Evolutionary conservation across 2,329 filamentous ascomycete genomes (phyloP).

Genomic region (Cercospora beticola): DNA sequence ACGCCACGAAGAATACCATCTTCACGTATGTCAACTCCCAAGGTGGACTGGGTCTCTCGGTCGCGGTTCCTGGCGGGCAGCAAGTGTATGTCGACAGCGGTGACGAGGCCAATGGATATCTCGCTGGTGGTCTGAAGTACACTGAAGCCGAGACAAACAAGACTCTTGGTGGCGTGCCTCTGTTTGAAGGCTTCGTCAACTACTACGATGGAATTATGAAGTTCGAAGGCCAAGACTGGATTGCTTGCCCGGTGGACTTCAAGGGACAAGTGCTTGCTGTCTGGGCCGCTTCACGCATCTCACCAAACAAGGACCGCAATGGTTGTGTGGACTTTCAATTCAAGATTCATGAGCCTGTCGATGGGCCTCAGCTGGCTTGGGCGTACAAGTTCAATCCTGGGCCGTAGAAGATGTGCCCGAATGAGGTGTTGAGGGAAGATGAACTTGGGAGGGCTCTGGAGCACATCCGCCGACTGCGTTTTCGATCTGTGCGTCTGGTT

Average conservation of each 20-base stretch:
- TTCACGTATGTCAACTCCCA: not conserved
- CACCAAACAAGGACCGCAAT: not conserved
- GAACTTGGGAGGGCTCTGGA: too few relatives aligned
- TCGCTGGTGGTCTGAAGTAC: not conserved
- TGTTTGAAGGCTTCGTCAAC: constrained; percentile 26
- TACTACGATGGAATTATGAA: constrained; percentile 17
- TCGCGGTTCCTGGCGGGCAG: not conserved
- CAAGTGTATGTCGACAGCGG: not conserved
- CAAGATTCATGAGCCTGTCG: not conserved
- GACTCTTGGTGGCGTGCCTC: not conserved
- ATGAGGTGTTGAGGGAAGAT: too few relatives aligned
- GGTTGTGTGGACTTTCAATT: not conserved
- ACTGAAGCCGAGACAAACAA: not conserved
- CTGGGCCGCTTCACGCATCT: not conserved
- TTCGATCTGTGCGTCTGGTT: too few relatives aligned
- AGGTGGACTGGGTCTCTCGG: not conserved
- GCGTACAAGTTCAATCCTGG: not conserved
- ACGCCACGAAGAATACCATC: not conserved
- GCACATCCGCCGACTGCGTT: too few relatives aligned
- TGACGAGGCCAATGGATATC: not conserved
- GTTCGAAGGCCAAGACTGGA: constrained; percentile 23
- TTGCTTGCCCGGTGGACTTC: constrained; percentile 16
- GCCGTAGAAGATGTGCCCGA: too few relatives aligned
- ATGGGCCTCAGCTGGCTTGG: not conserved
- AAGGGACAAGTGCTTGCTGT: not conserved